phyloP scores from a whole-genome alignment of 2,329 filamentous ascomycete genomes.

The Neonectria ditissima region DNA sequence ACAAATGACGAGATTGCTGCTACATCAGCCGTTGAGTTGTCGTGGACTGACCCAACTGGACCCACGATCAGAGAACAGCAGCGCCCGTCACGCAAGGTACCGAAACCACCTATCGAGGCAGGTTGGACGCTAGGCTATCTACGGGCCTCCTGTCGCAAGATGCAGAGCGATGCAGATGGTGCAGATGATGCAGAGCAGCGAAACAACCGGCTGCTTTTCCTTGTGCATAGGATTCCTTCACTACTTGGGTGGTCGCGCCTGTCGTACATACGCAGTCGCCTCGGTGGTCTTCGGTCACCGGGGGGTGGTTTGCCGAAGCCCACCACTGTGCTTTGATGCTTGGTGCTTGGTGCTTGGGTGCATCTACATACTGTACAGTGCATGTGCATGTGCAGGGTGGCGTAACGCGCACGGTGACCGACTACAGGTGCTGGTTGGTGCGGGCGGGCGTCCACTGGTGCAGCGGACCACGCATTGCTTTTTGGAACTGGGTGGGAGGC shows the following conservation, averaged over 20 bases:
- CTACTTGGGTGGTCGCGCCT: constrained; percentile 8
- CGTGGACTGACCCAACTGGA: constrained; percentile 1
- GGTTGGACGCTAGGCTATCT: constrained; percentile 26
- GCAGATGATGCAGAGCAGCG: constrained; percentile 5
- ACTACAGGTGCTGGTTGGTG: constrained; percentile 20
- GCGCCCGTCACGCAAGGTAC: constrained; percentile 6
- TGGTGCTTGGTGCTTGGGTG: not conserved
- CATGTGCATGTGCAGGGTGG: constrained; percentile 18
- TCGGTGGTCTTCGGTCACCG: constrained; percentile 23
- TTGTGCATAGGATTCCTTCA: not conserved
- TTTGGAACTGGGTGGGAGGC: constrained; percentile 15
- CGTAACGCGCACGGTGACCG: constrained; percentile 24
- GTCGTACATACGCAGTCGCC: constrained; percentile 13
- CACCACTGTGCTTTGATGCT: too few relatives aligned
- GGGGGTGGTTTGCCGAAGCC: constrained; percentile 3
- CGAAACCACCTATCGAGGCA: constrained; percentile 13
- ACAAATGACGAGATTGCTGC: constrained; percentile 15
- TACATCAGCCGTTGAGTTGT: constrained; percentile 11
- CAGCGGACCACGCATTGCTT: constrained; percentile 17
- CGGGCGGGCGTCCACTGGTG: constrained; percentile 19
- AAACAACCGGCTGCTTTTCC: not conserved
- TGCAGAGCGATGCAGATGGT: constrained; percentile 4
- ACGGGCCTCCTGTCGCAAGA: constrained; percentile 1
- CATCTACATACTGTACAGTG: constrained; percentile 12
- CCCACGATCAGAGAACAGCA: not conserved